Conservation (phyloP, 2,329 filamentous ascomycete species). For the Alternaria angustiovoidea region DNA sequence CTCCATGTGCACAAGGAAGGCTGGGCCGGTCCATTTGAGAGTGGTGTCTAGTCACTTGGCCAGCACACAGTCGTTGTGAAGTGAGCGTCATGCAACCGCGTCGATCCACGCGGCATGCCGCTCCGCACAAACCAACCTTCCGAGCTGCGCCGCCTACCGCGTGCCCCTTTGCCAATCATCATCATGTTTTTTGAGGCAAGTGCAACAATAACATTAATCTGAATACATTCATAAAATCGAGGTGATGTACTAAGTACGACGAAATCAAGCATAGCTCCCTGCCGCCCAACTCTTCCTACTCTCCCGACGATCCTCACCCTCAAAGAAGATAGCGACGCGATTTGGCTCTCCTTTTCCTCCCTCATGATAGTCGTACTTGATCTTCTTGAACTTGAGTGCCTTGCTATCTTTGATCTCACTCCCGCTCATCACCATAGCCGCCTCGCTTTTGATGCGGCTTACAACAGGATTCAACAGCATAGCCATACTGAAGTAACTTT, state of each 20-base stretch:
- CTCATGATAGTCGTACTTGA: conserved; percentile 44
- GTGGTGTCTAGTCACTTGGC: neutral
- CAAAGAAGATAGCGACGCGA: conserved; percentile 38
- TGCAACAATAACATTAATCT: neutral
- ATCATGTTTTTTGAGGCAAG: neutral
- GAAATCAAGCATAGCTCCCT: conserved; percentile 29
- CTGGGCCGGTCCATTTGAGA: conserved; percentile 4
- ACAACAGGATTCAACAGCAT: conserved; percentile 45
- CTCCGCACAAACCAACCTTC: neutral
- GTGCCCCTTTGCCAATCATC: neutral
- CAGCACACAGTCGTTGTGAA: neutral
- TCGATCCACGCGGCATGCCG: neutral
- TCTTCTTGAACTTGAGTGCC: conserved; percentile 36
- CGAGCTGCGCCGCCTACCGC: neutral
- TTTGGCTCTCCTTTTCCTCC: conserved; percentile 36
- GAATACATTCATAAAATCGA: neutral
- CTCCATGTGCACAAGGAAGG: conserved; percentile 1
- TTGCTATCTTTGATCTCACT: conserved; percentile 40
- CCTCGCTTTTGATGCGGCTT: conserved; percentile 25
- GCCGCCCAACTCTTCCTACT: conserved; percentile 38
- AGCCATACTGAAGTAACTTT: conserved; percentile 42
- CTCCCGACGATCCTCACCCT: conserved; percentile 35
- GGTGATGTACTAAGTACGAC: too few relatives aligned
- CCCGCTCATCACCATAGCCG: conserved; percentile 38
- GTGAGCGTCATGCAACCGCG: conserved; percentile 10